These are phyloP conservation scores for Clarireedia monteithiana DNA, from an alignment of 2,329 filamentous ascomycete genomes.

Conservation along the genomic window DNA sequence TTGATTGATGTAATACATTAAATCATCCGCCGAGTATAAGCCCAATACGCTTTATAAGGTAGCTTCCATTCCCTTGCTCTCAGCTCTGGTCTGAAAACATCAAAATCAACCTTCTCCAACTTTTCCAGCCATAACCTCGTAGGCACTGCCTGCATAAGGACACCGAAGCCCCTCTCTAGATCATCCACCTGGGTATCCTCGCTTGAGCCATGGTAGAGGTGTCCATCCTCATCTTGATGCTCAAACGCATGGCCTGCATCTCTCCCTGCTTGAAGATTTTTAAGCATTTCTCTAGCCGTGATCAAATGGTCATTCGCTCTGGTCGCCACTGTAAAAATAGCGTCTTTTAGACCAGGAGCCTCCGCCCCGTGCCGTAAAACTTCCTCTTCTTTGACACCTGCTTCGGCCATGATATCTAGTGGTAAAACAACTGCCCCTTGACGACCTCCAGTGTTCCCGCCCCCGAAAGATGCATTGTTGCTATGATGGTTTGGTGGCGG, in stretches of 20 bases:
- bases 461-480: constrained; percentile 36
- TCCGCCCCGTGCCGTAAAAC: constrained; percentile 72
- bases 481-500: constrained; percentile 49
- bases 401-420: constrained; percentile 80
- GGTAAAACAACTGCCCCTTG: constrained; percentile 72
- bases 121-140: constrained; percentile 71
- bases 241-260: constrained; percentile 83
- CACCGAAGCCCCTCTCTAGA: constrained; percentile 63
- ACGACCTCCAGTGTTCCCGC: constrained; percentile 31
- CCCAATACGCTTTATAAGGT: constrained; percentile 67
- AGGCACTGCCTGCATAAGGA: constrained; percentile 72
- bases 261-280: constrained; percentile 64
- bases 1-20: constrained; percentile 1
- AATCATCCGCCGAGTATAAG: constrained; percentile 45
- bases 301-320: constrained; percentile 93
- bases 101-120: constrained; percentile 76
- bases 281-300: constrained; percentile 86
- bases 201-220: constrained; percentile 37
- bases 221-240: constrained; percentile 69
- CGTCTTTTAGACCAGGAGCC: constrained; percentile 79
- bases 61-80: constrained; percentile 71
- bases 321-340: constrained; percentile 86
- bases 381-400: constrained; percentile 77
- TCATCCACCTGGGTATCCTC: constrained; percentile 39
- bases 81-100: constrained; percentile 61